Evolutionary conservation across 140 eudicot genomes (phyloP).

Genomic region (Eryngium alpinum): DNA sequence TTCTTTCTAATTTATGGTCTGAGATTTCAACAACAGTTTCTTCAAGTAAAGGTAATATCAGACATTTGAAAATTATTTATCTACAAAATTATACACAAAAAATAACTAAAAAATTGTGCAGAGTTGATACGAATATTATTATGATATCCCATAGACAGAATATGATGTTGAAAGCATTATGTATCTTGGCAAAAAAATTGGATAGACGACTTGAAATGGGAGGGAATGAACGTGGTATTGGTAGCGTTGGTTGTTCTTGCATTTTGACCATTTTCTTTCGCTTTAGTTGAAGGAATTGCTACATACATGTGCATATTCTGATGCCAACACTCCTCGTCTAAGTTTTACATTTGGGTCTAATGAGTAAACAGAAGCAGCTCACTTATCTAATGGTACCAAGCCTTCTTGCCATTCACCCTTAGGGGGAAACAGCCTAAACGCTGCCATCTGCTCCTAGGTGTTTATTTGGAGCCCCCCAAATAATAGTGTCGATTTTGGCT

Average conservation of each 20-base stretch:
- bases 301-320: slow-evolving; percentile 78
- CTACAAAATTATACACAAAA: neutral
- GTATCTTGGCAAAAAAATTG: slow-evolving; percentile 56
- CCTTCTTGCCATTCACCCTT: slow-evolving; percentile 39
- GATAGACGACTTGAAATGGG: slow-evolving; percentile 41
- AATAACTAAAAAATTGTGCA: neutral
- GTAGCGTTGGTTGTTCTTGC: neutral
- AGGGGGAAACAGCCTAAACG: slow-evolving; percentile 63
- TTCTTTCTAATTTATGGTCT: too few species aligned
- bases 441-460: slow-evolving; percentile 99
- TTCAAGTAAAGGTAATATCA: too few species aligned
- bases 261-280: slow-evolving; percentile 38
- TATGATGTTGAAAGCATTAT: slow-evolving; percentile 45
- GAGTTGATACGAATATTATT: neutral
- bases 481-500: slow-evolving; percentile 81
- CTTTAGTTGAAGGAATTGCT: slow-evolving; percentile 60
- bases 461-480: slow-evolving; percentile 99
- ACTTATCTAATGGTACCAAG: slow-evolving; percentile 31
- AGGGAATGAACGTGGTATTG: slow-evolving; percentile 43
- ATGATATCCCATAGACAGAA: slow-evolving; percentile 42
- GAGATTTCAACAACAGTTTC: too few species aligned
- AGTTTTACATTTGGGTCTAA: slow-evolving; percentile 72
- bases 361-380: slow-evolving; percentile 70
- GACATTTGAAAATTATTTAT: too few species aligned
- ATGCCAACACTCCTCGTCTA: slow-evolving; percentile 61